A percentile compares a stretch with the other conserved stretches of the same genome.
Conservation (phyloP, 352 stramenopile species). For the Pythium monospermum region DNA sequence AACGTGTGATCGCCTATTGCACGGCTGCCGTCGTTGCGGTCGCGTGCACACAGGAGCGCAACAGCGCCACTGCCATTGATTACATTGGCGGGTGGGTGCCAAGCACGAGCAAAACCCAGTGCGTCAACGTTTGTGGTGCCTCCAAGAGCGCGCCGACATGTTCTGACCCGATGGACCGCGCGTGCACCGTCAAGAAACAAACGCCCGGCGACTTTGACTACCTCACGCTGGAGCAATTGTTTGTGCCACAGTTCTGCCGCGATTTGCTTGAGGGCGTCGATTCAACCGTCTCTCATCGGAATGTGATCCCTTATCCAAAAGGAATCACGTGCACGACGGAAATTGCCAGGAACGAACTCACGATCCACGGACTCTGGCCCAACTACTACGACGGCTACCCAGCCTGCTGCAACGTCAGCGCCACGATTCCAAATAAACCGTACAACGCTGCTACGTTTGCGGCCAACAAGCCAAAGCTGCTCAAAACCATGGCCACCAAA, state of each 20-base stretch:
- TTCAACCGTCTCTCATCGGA: slow-evolving; percentile 69
- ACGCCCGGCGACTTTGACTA: slow-evolving; percentile 67
- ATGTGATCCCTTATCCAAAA: slow-evolving; percentile 56
- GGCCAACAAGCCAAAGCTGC: slow-evolving; percentile 33
- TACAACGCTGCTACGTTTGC: slow-evolving; percentile 46
- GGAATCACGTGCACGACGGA: slow-evolving; percentile 41
- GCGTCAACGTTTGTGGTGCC: slow-evolving; percentile 63
- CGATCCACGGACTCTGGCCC: slow-evolving; percentile 74
- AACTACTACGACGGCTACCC: slow-evolving; percentile 77
- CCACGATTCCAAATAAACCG: slow-evolving; percentile 49
- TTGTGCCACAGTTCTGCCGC: slow-evolving; percentile 72
- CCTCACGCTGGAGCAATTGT: slow-evolving; percentile 70
- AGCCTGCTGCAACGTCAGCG: slow-evolving; percentile 62
- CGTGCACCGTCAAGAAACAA: slow-evolving; percentile 52
- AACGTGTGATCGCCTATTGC: slow-evolving; percentile 1
- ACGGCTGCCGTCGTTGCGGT: not conserved
- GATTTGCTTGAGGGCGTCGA: slow-evolving; percentile 64
- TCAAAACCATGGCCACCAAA: slow-evolving; percentile 45
- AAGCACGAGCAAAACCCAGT: slow-evolving; percentile 33
- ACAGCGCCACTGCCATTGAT: slow-evolving; percentile 31
- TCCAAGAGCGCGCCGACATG: slow-evolving; percentile 50
- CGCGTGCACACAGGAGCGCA: too few relatives aligned
- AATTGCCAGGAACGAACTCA: slow-evolving; percentile 45
- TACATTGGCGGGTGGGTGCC: slow-evolving; percentile 57
- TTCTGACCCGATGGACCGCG: slow-evolving; percentile 32